Percentiles rank a stretch among this genome's conserved stretches.
These are phyloP conservation scores for Talaromyces albobiverticillius DNA, from an alignment of 2,329 filamentous ascomycete species.

Conservation along the genomic window DNA sequence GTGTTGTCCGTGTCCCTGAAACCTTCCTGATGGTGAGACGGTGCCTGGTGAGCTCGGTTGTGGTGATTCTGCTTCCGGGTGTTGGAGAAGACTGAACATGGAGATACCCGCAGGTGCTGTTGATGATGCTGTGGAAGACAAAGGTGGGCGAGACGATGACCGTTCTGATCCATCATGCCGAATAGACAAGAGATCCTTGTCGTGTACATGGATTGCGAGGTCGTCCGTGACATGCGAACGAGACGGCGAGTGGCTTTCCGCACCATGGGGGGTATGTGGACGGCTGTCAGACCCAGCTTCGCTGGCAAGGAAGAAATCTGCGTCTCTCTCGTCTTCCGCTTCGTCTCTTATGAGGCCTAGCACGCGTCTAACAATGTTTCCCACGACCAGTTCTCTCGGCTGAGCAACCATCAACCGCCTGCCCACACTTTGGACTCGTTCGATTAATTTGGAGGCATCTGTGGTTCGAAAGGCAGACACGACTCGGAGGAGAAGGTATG, in stretches of 20 bases:
- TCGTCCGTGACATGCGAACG: constrained; percentile 14
- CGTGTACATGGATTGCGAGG: constrained; percentile 20
- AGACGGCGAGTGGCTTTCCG: constrained; percentile 30
- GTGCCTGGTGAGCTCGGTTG: constrained; percentile 36
- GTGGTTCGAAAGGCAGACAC: constrained; percentile 77
- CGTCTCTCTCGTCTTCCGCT: constrained; percentile 74
- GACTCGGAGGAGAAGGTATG: constrained; percentile 81
- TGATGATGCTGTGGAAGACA: constrained; percentile 59
- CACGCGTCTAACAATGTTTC: constrained; percentile 89
- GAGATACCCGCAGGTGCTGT: constrained; percentile 57
- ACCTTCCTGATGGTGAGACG: constrained; percentile 32
- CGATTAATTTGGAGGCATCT: constrained; percentile 74
- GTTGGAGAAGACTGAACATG: constrained; percentile 84
- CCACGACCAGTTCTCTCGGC: constrained; percentile 85
- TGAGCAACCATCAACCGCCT: constrained; percentile 76
- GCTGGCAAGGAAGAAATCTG: constrained; percentile 54
- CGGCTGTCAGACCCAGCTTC: constrained; percentile 59
- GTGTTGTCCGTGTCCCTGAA: constrained; percentile 26
- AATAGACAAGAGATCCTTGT: constrained; percentile 25
- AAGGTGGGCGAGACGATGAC: constrained; percentile 53
- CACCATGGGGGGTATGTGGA: constrained; percentile 39
- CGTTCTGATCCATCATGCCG: constrained; percentile 32
- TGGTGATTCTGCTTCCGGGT: constrained; percentile 50
- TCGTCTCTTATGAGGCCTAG: constrained; percentile 90
- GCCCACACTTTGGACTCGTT: constrained; percentile 75